phyloP scores from a whole-genome alignment of 768 basidiomycete genomes.

The Gloeostereum incarnatum region DNA sequence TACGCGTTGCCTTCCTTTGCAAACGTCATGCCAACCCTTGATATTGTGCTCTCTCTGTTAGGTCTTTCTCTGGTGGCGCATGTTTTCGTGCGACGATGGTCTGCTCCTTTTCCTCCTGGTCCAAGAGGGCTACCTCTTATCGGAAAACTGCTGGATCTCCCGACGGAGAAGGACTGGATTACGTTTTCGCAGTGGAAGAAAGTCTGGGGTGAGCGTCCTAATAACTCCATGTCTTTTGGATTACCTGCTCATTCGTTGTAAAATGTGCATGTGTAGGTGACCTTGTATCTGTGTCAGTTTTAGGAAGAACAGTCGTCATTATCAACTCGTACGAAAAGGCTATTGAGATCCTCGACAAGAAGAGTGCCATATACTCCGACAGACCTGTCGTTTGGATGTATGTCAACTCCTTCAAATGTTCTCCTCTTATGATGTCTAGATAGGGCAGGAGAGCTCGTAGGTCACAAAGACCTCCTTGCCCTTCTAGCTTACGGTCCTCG shows the following conservation, averaged over 20 bases:
- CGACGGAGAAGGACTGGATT: constrained; percentile 6
- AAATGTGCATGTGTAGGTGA: constrained; percentile 12
- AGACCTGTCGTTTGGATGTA: constrained; percentile 27
- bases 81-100: not conserved
- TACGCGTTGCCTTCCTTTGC: too few relatives aligned
- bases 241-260: not conserved
- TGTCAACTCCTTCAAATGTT: constrained; percentile 11
- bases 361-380: constrained; percentile 25
- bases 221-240: not conserved
- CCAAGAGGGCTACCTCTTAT: constrained; percentile 7
- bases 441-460: constrained; percentile 10
- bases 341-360: constrained; percentile 14
- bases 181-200: constrained; percentile 7
- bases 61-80: not conserved
- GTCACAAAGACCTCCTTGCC: constrained; percentile 23
- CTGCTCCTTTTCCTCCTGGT: constrained; percentile 7
- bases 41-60: too few relatives aligned
- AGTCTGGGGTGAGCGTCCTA: constrained; percentile 7
- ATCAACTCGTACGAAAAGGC: constrained; percentile 12
- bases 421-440: constrained; percentile 9
- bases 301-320: constrained; percentile 14
- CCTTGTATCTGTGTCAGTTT: constrained; percentile 12
- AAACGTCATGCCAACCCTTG: too few relatives aligned
- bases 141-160: constrained; percentile 9
- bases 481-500: constrained; percentile 27